Conservation (phyloP, 805 yeast genomes). For the Kuraishia cidri region DNA sequence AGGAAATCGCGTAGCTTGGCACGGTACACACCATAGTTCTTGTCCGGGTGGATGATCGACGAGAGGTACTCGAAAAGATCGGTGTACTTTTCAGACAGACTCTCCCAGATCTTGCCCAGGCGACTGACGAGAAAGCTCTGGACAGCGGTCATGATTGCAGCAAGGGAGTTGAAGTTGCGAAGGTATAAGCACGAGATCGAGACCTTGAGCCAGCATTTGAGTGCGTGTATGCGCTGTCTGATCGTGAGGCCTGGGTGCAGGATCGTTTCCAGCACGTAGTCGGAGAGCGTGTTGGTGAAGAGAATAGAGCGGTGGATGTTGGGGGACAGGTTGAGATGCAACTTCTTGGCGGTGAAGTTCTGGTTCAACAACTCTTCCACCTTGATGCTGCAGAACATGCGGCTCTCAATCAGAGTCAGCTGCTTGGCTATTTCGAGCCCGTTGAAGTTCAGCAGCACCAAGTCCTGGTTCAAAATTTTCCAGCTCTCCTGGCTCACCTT, state of each 20-base stretch:
- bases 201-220: slow-evolving; percentile 67
- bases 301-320: slow-evolving; percentile 52
- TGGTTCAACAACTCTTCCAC: slow-evolving; percentile 61
- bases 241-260: slow-evolving; percentile 40
- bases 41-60: slow-evolving; percentile 65
- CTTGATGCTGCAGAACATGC: slow-evolving; percentile 51
- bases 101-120: slow-evolving; percentile 49
- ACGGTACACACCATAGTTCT: slow-evolving; percentile 65
- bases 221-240: slow-evolving; percentile 41
- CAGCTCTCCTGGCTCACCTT: slow-evolving; percentile 44
- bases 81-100: slow-evolving; percentile 46
- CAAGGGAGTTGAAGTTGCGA: slow-evolving; percentile 70
- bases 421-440: slow-evolving; percentile 74
- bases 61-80: slow-evolving; percentile 57
- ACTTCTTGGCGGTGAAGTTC: slow-evolving; percentile 51
- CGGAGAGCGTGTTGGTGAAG: slow-evolving; percentile 66
- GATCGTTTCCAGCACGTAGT: slow-evolving; percentile 63
- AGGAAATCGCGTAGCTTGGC: slow-evolving; percentile 49
- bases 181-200: slow-evolving; percentile 66
- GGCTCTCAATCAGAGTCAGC: slow-evolving; percentile 62
- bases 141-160: slow-evolving; percentile 68
- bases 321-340: slow-evolving; percentile 50
- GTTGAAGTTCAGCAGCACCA: slow-evolving; percentile 47
- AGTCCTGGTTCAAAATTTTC: slow-evolving; percentile 45
- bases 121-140: slow-evolving; percentile 68